These are phyloP conservation scores for Coemansia sp. DNA, from an alignment of 192 early-diverging fungal genomes.

Conservation along the genomic window DNA sequence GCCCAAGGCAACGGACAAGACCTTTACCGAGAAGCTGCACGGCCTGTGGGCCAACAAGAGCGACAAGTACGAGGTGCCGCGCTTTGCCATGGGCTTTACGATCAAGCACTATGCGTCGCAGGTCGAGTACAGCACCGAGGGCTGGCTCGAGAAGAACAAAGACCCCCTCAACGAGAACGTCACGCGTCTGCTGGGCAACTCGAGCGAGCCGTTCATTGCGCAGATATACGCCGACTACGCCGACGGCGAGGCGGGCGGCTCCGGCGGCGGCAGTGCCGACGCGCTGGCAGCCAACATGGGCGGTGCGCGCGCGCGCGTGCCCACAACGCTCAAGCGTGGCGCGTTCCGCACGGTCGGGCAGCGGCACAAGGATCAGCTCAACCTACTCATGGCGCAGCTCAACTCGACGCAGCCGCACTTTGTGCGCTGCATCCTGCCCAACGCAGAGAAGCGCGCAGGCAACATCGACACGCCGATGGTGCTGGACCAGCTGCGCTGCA, in stretches of 20 bases:
- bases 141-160: slow-evolving; percentile 99
- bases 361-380: slow-evolving; percentile 92
- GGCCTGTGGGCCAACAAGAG: slow-evolving; percentile 85
- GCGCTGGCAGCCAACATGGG: not conserved
- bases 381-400: slow-evolving; percentile 84
- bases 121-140: slow-evolving; percentile 87
- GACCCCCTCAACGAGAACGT: slow-evolving; percentile 96
- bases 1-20: slow-evolving; percentile 92
- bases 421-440: slow-evolving; percentile 97
- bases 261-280: not conserved
- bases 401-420: slow-evolving; percentile 94
- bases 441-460: slow-evolving; percentile 84
- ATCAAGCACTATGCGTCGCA: slow-evolving; percentile 94
- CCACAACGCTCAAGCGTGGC: slow-evolving; percentile 67
- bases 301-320: slow-evolving; percentile 19
- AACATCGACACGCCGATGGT: slow-evolving; percentile 82
- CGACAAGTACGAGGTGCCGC: slow-evolving; percentile 81
- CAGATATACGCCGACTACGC: slow-evolving; percentile 80
- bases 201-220: slow-evolving; percentile 75
- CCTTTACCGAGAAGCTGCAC: slow-evolving; percentile 90
- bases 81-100: slow-evolving; percentile 87
- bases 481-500: slow-evolving; percentile 91
- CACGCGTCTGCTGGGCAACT: slow-evolving; percentile 80
- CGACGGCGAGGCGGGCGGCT: slow-evolving; percentile 39
- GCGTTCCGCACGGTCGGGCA: slow-evolving; percentile 93